A percentile compares a stretch with the other conserved stretches of the same genome.
These are phyloP conservation scores for Cryptosporidium bovis DNA, from an alignment of 169 alveolate genomes.

Conservation along the genomic window DNA sequence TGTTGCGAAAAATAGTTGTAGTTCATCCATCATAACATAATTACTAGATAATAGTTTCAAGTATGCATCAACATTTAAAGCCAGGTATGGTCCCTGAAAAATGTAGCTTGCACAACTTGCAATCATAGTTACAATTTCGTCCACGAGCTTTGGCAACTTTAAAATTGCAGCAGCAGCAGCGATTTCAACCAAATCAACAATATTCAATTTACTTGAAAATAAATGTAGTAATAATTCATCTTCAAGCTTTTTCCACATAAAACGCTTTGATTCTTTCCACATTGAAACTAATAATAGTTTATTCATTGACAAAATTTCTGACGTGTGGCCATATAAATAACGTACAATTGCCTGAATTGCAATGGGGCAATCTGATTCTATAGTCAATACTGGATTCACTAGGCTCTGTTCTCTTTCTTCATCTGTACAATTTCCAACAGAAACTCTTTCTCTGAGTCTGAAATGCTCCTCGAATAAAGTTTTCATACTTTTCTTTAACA, in stretches of 20 bases:
- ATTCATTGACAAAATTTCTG: constrained; percentile 62
- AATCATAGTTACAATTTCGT: constrained; percentile 70
- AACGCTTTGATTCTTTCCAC: constrained; percentile 70
- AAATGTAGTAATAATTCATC: constrained; percentile 30
- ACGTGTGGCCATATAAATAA: constrained; percentile 62
- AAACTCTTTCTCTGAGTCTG: constrained; percentile 65
- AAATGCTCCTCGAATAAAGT: constrained; percentile 68
- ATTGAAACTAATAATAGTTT: constrained; percentile 52
- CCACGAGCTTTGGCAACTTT: constrained; percentile 59
- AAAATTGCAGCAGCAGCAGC: constrained; percentile 73
- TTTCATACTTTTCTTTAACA: constrained; percentile 54
- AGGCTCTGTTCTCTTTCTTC: constrained; percentile 70
- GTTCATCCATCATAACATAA: constrained; percentile 68
- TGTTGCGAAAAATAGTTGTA: constrained; percentile 66
- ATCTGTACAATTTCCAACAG: constrained; percentile 18
- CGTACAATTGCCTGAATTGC: constrained; percentile 70
- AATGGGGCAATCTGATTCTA: constrained; percentile 65
- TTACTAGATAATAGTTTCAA: constrained; percentile 18
- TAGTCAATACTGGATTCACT: constrained; percentile 39
- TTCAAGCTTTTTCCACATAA: constrained; percentile 61
- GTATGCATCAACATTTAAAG: constrained; percentile 65
- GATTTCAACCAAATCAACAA: constrained; percentile 51
- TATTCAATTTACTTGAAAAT: constrained; percentile 55
- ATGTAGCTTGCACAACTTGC: constrained; percentile 73
- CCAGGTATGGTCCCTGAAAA: constrained; percentile 70